Base-by-base conservation (phyloP, 352 stramenopile genomes). In the Thraustochytrium striatum region DNA sequence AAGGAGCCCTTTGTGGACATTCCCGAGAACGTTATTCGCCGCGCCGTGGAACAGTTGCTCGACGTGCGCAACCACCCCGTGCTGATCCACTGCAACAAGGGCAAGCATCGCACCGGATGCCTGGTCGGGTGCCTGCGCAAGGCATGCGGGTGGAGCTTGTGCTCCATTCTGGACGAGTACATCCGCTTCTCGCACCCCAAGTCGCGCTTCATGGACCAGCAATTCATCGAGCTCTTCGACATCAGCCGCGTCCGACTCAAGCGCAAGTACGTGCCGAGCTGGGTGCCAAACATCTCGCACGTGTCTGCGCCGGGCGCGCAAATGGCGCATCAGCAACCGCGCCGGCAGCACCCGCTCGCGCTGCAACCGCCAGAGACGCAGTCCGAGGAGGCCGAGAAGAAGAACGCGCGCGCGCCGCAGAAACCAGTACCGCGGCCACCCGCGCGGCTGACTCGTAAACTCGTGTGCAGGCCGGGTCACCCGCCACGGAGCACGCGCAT, bases 1-100 rank as follows among this genome's bases (percentile, higher is more conserved):
- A 94, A 92, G 82, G 89, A 93, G 44, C 89, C 89, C 11, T 94
- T 94, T 47, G 89, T 93, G 57, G 89, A 92, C 81, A 94, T 94
- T 59, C 87, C 88, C 2, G 87, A 93, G 79, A 85, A 90, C 50
- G 88, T 87, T 43, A 92, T 94, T 78, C 85, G 89, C 9, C 85
- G 86, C 9, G 89, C 88, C 53, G 81, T 94, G 1, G 89, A 87
- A 52, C 86, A 87, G 52, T 87, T 94, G 65, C 85, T 94, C 19
- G 89, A 94, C 81, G 88, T 87, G 73, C 87, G 89, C 65, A 93
- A 94, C 28, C 75, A 82, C 21, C 75, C 75, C 19, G 53, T 82
- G 30, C 39, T 82, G 3, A 41, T 82, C 9, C 75, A 82, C 53
- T 82, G 75, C 41, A 78, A 75, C 36, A 81, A 69, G 30, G 75